A percentile compares a stretch with the other conserved stretches of the same genome.
These are phyloP conservation scores for Fusarium sp. DNA, from an alignment of 2,329 filamentous ascomycete genomes.

Conservation along the genomic window DNA sequence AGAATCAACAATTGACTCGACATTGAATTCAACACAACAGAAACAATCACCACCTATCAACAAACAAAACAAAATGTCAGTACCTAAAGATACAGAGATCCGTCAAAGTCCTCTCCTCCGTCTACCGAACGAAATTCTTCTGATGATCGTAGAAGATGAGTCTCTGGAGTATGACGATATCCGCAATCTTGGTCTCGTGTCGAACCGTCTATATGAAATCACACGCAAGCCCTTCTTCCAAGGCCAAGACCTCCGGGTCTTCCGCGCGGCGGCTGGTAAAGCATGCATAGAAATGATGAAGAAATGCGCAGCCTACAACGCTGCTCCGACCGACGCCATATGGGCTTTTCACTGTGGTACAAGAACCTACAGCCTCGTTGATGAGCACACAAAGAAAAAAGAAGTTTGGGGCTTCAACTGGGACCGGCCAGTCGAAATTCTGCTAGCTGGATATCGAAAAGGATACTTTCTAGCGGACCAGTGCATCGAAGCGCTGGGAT, in stretches of 20 bases:
- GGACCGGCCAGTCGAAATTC: not conserved
- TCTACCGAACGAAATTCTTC: not conserved
- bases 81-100: not conserved
- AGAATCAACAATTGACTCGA: not conserved
- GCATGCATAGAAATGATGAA: not conserved
- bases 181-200: not conserved
- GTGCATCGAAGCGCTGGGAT: conserved; percentile 2
- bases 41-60: not conserved
- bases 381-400: too few relatives aligned
- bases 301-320: not conserved
- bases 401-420: too few relatives aligned
- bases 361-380: not conserved
- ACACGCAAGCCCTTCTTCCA: not conserved
- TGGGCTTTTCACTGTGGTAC: not conserved
- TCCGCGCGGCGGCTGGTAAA: not conserved
- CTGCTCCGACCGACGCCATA: not conserved
- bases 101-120: not conserved
- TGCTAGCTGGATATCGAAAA: not conserved
- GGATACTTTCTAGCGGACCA: not conserved
- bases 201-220: not conserved
- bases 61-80: not conserved
- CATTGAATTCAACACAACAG: not conserved
- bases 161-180: not conserved
- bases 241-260: not conserved
- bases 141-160: not conserved